Conservation (phyloP, 148 eudicot genomes). For the Heliamphora exappendiculata region DNA sequence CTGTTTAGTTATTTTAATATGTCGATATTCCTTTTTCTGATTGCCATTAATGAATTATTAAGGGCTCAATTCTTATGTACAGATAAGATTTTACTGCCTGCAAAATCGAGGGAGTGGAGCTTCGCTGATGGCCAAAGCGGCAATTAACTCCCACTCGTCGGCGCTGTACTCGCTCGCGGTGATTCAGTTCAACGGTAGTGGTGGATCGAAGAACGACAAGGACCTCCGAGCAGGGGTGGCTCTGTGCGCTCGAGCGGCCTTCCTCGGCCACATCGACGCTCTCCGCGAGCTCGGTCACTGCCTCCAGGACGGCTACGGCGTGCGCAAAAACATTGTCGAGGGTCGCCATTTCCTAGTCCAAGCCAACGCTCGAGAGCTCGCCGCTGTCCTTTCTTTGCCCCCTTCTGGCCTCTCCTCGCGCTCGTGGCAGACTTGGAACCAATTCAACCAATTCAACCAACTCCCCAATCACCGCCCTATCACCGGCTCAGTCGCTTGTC, state of each 20-base stretch:
- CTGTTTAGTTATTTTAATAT: background rate
- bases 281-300: constrained; percentile 89
- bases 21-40: background rate
- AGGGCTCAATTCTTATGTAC: constrained; percentile 9
- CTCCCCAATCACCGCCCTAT: constrained; percentile 13
- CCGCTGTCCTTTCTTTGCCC: constrained; percentile 34
- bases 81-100: constrained; percentile 77
- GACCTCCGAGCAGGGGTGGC: constrained; percentile 83
- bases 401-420: constrained; percentile 14
- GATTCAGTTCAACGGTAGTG: constrained; percentile 86
- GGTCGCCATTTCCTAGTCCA: constrained; percentile 78
- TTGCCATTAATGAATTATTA: too few relatives aligned
- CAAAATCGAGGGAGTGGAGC: constrained; percentile 61
- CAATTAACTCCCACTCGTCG: constrained; percentile 63
- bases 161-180: constrained; percentile 67
- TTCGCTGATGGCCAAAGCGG: constrained; percentile 70
- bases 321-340: constrained; percentile 60
- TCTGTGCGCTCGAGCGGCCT: constrained; percentile 79
- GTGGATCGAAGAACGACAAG: constrained; percentile 60
- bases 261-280: constrained; percentile 78
- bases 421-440: constrained; percentile 37
- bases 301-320: constrained; percentile 91
- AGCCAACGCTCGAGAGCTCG: constrained; percentile 89
- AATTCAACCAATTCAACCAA: too few relatives aligned
- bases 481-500: constrained; percentile 28